Conservation (phyloP, 75 land plant genomes). For the Cunninghamia lanceolata region DNA sequence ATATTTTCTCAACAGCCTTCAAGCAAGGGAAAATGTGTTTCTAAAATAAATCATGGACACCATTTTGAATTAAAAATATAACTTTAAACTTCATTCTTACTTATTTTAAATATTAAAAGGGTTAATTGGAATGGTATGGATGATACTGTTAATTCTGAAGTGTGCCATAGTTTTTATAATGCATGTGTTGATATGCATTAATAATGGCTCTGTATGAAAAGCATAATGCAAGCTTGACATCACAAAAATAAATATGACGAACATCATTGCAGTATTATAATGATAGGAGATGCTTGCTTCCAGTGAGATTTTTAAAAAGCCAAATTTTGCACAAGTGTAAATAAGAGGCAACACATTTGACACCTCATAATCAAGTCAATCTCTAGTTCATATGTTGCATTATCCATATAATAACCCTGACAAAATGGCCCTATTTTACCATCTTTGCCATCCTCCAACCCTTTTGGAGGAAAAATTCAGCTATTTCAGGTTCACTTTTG, state of each 20-base stretch:
- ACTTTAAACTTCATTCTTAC: not conserved
- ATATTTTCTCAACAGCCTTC: not conserved
- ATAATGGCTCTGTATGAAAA: not conserved
- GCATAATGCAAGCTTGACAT: not conserved
- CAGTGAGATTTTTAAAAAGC: not conserved
- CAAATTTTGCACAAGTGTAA: not conserved
- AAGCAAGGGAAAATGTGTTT: not conserved
- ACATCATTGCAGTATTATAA: not conserved
- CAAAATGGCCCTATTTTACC: not conserved
- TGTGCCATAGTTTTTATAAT: not conserved
- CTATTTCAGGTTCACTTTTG: not conserved
- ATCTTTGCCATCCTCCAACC: not conserved
- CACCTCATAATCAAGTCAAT: not conserved
- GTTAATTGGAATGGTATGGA: not conserved
- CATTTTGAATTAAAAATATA: not conserved
- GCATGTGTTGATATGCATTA: not conserved
- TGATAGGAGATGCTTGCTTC: not conserved
- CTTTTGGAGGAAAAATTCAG: not conserved
- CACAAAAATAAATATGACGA: not conserved
- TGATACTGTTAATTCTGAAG: not conserved
- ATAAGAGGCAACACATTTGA: not conserved
- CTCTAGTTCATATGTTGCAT: constrained; percentile 4
- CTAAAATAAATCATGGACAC: not conserved
- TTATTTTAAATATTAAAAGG: not conserved
- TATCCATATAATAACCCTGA: not conserved